These are phyloP conservation scores for Trichoderma aggressivum DNA, from an alignment of 2,329 filamentous ascomycete species.

Conservation along the genomic window DNA sequence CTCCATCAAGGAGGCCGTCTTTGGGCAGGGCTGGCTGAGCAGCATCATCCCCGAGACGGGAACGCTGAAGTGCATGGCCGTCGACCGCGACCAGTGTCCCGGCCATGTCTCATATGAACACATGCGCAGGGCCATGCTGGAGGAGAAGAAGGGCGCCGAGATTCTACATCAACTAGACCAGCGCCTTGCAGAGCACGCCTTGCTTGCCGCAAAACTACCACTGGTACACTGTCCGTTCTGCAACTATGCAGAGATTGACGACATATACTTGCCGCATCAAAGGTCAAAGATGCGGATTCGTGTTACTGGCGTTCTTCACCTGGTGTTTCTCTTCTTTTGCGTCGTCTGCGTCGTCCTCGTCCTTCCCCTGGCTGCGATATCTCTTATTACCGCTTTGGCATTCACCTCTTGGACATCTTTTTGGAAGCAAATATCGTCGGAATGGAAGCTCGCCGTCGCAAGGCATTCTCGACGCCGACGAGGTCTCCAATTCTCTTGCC, in stretches of 20 bases:
- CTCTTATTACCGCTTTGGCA: conserved; percentile 44
- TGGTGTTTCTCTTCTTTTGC: conserved; percentile 50
- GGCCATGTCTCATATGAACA: conserved; percentile 70
- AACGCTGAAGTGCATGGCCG: conserved; percentile 79
- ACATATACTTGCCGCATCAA: conserved; percentile 60
- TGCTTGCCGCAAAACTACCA: conserved; percentile 69
- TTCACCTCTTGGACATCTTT: conserved; percentile 43
- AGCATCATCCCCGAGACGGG: conserved; percentile 70
- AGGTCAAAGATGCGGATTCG: conserved; percentile 57
- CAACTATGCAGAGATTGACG: conserved; percentile 83
- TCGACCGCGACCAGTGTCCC: conserved; percentile 64
- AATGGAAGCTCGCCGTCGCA: conserved; percentile 58
- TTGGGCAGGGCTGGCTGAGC: conserved; percentile 86
- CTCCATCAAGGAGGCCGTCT: conserved; percentile 80
- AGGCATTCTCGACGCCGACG: conserved; percentile 68
- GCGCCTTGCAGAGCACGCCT: conserved; percentile 70
- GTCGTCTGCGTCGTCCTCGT: conserved; percentile 55
- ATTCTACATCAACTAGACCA: conserved; percentile 73
- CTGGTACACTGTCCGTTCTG: conserved; percentile 88
- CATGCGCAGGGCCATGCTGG: conserved; percentile 68
- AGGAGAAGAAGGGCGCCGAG: conserved; percentile 67
- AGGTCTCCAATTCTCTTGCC: conserved; percentile 75
- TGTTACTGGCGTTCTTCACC: conserved; percentile 46
- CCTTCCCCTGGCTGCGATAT: conserved; percentile 49
- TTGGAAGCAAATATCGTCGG: conserved; percentile 38